Evolutionary conservation across 2,329 filamentous ascomycete species (phyloP), one percentile per base, ranked within the genome.

Genomic region (Monosporascus sp.): DNA sequence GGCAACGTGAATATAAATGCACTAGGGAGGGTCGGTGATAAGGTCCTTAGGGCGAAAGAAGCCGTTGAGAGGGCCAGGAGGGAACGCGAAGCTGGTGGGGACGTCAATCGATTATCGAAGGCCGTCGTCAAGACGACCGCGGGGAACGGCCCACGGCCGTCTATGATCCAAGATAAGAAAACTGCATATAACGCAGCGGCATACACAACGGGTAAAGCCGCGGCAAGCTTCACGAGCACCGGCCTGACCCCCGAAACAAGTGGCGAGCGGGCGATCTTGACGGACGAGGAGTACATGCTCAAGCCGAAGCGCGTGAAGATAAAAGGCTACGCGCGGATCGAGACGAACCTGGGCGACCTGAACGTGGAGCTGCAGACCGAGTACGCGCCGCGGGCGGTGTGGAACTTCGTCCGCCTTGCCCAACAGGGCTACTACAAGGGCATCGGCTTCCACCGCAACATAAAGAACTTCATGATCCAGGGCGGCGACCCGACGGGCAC

Each of bases 381-480:
- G 67, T 89, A 87, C 52, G 92, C 94, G 2, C 94, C 94, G 1
- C 89, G 88, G 62, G 91, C 94, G 0, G 94, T 97, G 2, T 99
- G 93, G 91, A 99, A 99, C 70, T 99, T 99, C 66, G 83, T 96
- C 50, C 86, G 88, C 52, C 76, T 99, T 5, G 84, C 91, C 1
- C 88, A 96, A 66, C 89, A 88, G 60, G 93, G 93, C 1, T 97
- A 96, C 72, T 99, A 97, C 74, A 85, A 84, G 50, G 83, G 82
- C 58, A 86, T 96, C 2, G 71, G 80, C 14, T 99, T 99, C 68
- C 94, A 99, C 71, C 85, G 94, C 58, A 97, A 95, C 68, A 97
- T 99, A 63, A 86, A 86, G 54, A 90, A 89, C 63, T 99, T 99
- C 69, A 99, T 99, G 94, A 89, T 99, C 40, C 94, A 99, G 70